phyloP scores from a whole-genome alignment of 2,329 filamentous ascomycete genomes.

The Plenodomus lindquistii region DNA sequence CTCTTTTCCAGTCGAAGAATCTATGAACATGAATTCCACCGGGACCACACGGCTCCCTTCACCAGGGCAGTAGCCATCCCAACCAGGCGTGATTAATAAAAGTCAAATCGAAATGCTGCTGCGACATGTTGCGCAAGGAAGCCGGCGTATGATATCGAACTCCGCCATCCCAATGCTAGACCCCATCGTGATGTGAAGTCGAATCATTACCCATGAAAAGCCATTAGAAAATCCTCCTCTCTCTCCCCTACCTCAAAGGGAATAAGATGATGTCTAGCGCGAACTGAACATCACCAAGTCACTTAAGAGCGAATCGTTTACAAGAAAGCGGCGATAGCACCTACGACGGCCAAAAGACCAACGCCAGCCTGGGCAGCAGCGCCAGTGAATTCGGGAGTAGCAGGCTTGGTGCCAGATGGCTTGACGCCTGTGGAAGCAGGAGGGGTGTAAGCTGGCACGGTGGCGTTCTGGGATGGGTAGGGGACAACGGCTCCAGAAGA shows the following conservation, averaged over 20 bases:
- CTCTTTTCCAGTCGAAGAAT: constrained; percentile 30
- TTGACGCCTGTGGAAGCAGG: constrained; percentile 20
- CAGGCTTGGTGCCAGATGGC: constrained; percentile 34
- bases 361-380: constrained; percentile 57
- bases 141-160: constrained; percentile 29
- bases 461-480: constrained; percentile 23
- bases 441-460: constrained; percentile 23
- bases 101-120: constrained; percentile 41
- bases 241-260: constrained; percentile 15
- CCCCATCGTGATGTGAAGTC: constrained; percentile 38
- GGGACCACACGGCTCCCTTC: constrained; percentile 44
- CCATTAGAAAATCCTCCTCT: constrained; percentile 23
- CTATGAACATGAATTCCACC: constrained; percentile 40
- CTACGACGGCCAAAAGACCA: constrained; percentile 57
- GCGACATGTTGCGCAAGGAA: constrained; percentile 29
- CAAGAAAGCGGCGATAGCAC: constrained; percentile 50
- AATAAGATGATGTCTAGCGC: constrained; percentile 5
- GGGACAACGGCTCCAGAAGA: constrained; percentile 6
- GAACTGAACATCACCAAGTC: constrained; percentile 10
- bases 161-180: constrained; percentile 40
- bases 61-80: constrained; percentile 32
- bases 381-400: constrained; percentile 51
- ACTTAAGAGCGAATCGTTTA: constrained; percentile 31
- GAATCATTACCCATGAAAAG: constrained; percentile 39
- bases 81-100: constrained; percentile 41